Base-by-base conservation (phyloP, 371 early-diverging fungal species). In the Dichotomocladium elegans region DNA sequence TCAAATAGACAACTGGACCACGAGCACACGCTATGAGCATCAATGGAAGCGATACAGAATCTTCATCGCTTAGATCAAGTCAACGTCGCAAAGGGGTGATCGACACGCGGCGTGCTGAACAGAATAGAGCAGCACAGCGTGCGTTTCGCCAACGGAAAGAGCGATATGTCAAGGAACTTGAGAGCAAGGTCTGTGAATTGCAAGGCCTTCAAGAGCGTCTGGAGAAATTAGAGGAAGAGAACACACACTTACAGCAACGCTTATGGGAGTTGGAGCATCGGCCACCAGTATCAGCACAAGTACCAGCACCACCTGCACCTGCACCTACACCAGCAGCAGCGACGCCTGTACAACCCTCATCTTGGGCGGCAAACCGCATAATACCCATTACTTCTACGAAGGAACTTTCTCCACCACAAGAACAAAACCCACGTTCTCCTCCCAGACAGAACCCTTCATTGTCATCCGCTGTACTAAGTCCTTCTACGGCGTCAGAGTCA, bases 141-240 rank as follows among this genome's bases (percentile, higher is more conserved):
- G 86, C 86, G 1, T 86, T 86, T 68, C 77, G 86, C 27, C 81
- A 86, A 51, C 77, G 86, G 34, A 83, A 82, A 58, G 82, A 85
- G 41, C 72, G 73, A 42, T 80, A 86, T 53, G 77, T 85, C 12
- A 68, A 74, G 57, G 68, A 74, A 24, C 69, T 86, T 11, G 57
- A 57, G 27, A 33, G 19, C 30, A 57, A 49, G 25, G 41, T 57
- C 22, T 29, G 48, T n/a, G 51, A 57, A 17, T 25, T 57, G 27
- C 57, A 57, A 50, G 50, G 41, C 27, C 41, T 51, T 24, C 51
- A 55, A 27, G 56, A 55, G 26, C 26, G 48, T 8, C 41, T 53
- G 33, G 41, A 41, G 19, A 42, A 47, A 33, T 49, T 59, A 8
- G 53, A 59, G 31, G 41, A 59, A 59, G 48, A 47, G 19, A 59